Evolutionary conservation across 257 asterid genomes (phyloP), one percentile per base, ranked within the genome.

Genomic region (Solanum dulcamara): DNA sequence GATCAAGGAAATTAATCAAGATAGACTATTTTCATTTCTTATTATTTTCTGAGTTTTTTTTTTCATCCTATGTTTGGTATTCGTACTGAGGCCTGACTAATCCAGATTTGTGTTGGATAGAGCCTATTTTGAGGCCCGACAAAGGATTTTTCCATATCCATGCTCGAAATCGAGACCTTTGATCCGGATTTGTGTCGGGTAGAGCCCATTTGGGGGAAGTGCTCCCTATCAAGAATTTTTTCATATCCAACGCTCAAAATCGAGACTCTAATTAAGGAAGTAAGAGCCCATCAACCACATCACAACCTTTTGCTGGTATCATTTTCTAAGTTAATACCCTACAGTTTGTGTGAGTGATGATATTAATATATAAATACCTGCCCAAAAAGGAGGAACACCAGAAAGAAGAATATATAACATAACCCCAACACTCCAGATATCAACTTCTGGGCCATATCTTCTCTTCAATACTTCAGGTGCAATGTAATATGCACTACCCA

Each of bases 351-450:
- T 50, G 24, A 28, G 2, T 88, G 4, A 64, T 64, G 50, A 70
- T 33, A 51, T 9, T 51, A 51, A 7, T 18, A 55, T 55, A 55
- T 7, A 20, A 7, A 57, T 60, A 90, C 96, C 97, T 85, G 98
- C 98, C 98, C 98, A 95, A 84, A 94, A 95, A 60, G 98, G 98
- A 86, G 98, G 98, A 87, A 95, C 98, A 20, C 98, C 98, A 50
- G 94, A 93, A 14, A 95, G 97, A 91, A 94, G 96, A 75, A 95
- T 95, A 85, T 95, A 96, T 42, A 96, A 81, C 98, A 96, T 95
- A 67, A 96, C 98, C 24, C 99, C 99, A 38, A 96, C 85, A 75
- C 99, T 96, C 99, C 99, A 96, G 46, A 96, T 95, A 86, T 95
- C 98, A 60, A 93, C 99, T 59, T 96, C 98, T 17, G 98, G 98